These are phyloP conservation scores for Prunus mongolica DNA, from an alignment of 306 rosid genomes.

Conservation along the genomic window DNA sequence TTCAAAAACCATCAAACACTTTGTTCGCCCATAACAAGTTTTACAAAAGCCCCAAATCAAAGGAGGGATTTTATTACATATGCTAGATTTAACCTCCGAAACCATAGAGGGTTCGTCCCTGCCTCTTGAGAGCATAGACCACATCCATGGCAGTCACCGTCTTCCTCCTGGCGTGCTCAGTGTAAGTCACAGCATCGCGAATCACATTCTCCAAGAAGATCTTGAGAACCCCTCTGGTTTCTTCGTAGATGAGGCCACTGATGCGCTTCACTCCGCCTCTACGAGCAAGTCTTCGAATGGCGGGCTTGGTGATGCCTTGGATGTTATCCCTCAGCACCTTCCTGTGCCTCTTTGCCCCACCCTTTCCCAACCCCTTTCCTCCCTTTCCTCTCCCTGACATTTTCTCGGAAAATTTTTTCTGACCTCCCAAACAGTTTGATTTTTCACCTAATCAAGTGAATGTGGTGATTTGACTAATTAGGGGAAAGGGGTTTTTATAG, in stretches of 20 bases:
- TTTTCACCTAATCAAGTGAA: too few species aligned
- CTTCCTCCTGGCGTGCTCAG: conserved; percentile 33
- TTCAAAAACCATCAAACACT: neutral
- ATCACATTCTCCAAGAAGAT: conserved; percentile 31
- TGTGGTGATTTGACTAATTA: neutral
- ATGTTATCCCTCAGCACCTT: conserved; percentile 28
- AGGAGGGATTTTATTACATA: neutral
- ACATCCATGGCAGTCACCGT: conserved; percentile 35
- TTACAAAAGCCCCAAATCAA: neutral
- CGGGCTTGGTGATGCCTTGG: conserved; percentile 25
- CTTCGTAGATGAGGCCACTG: conserved; percentile 29
- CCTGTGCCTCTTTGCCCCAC: conserved; percentile 30
- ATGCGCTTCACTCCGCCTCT: conserved; percentile 31
- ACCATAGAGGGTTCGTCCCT: conserved; percentile 28
- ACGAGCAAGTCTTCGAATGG: conserved; percentile 23
- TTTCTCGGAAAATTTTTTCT: neutral
- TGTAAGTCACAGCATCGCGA: conserved; percentile 28
- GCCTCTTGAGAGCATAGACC: conserved; percentile 30
- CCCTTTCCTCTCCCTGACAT: conserved; percentile 34
- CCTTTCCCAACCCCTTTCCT: conserved; percentile 29
- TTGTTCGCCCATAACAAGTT: neutral
- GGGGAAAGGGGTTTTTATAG: neutral
- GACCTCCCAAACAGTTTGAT: neutral
- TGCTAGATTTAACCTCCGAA: conserved; percentile 16
- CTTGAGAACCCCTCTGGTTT: conserved; percentile 30